A percentile compares a stretch with the other conserved stretches of the same genome.
phyloP scores from a whole-genome alignment of 2,329 filamentous ascomycete species.

The Phyllosticta capitalensis region DNA sequence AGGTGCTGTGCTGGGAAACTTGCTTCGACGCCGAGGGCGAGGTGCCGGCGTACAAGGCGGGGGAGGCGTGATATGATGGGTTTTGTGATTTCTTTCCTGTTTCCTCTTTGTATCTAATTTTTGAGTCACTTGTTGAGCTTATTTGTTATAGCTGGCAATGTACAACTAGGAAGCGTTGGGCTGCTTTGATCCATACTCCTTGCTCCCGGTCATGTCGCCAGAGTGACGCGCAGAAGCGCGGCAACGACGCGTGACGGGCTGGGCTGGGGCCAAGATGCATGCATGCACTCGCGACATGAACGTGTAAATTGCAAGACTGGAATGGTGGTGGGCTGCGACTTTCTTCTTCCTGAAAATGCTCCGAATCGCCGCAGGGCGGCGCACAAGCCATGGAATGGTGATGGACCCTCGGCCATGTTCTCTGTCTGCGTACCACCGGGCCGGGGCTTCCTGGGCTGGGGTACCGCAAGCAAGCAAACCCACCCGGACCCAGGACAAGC shows the following conservation, averaged over 20 bases:
- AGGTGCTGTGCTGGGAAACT: conserved; percentile 36
- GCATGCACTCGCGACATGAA: no score
- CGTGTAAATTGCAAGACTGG: no score
- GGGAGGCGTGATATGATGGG: background rate
- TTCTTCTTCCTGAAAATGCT: no score
- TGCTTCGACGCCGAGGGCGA: conserved; percentile 34
- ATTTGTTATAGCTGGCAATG: background rate
- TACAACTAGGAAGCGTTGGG: no score
- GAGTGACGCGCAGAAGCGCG: no score
- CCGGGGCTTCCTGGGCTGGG: background rate
- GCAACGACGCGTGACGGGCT: no score
- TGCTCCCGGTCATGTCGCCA: no score
- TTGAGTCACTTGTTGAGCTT: background rate
- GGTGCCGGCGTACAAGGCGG: background rate
- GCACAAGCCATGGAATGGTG: background rate
- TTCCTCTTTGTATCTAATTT: background rate
- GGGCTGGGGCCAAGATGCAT: no score
- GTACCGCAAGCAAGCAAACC: background rate
- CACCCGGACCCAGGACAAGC: background rate
- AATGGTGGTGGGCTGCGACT: no score
- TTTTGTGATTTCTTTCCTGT: background rate
- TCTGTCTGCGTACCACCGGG: background rate
- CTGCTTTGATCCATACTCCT: no score
- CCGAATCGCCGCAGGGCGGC: background rate
- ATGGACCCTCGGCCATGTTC: background rate